Evolutionary conservation across 192 early-diverging fungal genomes (phyloP), one percentile per base, ranked within the genome.

Genomic region (Linnemannia exigua): DNA sequence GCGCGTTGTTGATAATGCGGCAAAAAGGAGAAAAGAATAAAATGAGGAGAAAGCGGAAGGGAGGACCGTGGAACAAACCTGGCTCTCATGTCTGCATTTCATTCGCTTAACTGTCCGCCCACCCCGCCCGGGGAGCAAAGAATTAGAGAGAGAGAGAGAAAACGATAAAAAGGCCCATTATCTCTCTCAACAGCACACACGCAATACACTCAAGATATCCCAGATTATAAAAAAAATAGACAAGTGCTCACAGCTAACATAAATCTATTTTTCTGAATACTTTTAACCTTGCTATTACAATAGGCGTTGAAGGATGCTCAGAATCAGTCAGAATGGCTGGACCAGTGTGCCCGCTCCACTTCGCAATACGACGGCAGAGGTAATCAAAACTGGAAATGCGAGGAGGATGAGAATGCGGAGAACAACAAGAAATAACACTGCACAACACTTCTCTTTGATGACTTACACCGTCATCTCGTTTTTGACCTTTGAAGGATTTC

Each of bases 271-370:
- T 63, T 63, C 58, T 31, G 25, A 28, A 25, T 63, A 63, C 68
- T 22, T 70, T 70, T 33, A 25, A 37, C 37, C 36, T 38, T 74
- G 50, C 36, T 16, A 72, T 47, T 50, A 50, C 31, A 25, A 35
- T 50, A 95, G 95, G 92, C 93, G 33, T 90, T 99, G 61, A 95
- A 95, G 84, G 97, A 98, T 77, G 95, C 96, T 14, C 90, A 95
- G 52, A 89, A 92, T 36, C 93, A 98, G 79, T 94, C 91, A 61
- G 77, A 88, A 25, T 99, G 97, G 94, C 91, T 99, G 79, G 97
- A 99, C 68, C 91, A 92, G 38, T 93, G 92, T 70, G 84, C 86
- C 61, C 89, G 90, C 22, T 89, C 90, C 71, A 88, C 89, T n/a
- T 73, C 73, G 69, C 91, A 90, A 31, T 91, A 91, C 31, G 90